A percentile compares a stretch with the other conserved stretches of the same genome.
phyloP scores from a whole-genome alignment of 495 filamentous ascomycete genomes.

The Hamigera avellanea region DNA sequence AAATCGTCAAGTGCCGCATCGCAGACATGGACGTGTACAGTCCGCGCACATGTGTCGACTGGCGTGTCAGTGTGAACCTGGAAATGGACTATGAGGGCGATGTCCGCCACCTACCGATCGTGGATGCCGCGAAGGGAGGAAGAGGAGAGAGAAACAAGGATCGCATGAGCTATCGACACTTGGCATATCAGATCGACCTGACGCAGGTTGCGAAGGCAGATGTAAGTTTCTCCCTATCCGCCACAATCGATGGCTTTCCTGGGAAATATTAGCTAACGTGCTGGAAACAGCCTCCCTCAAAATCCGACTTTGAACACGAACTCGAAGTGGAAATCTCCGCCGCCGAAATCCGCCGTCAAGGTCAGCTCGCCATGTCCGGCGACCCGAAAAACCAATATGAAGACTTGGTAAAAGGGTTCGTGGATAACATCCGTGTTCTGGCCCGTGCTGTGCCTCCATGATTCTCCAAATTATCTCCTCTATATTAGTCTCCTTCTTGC shows the following conservation, averaged over 20 bases:
- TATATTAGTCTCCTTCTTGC: too few relatives aligned
- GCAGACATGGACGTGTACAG: constrained; percentile 72
- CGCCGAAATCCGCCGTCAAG: constrained; percentile 55
- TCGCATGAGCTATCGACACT: constrained; percentile 75
- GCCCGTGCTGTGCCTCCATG: constrained; percentile 38
- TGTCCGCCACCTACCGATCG: constrained; percentile 36
- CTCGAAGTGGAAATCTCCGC: constrained; percentile 76
- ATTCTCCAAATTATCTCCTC: constrained; percentile 6
- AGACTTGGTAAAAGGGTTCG: constrained; percentile 64
- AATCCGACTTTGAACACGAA: constrained; percentile 67
- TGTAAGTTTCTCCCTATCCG: constrained; percentile 30
- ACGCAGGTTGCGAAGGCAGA: constrained; percentile 66
- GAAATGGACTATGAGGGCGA: constrained; percentile 80
- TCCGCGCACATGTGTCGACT: constrained; percentile 63
- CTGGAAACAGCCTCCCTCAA: constrained; percentile 22
- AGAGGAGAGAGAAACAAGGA: constrained; percentile 68
- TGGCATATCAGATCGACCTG: constrained; percentile 76
- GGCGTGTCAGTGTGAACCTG: constrained; percentile 78
- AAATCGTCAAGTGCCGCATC: constrained; percentile 82
- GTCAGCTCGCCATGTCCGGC: constrained; percentile 41
- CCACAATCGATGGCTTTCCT: constrained; percentile 1
- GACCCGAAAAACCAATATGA: constrained; percentile 55
- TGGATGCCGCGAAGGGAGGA: constrained; percentile 19
- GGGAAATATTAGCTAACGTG: constrained; percentile 2
- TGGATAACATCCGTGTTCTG: constrained; percentile 71